Evolutionary conservation across 2,329 filamentous ascomycete species (phyloP), one percentile per base, ranked within the genome.

Genomic region (Alternaria consortialis): DNA sequence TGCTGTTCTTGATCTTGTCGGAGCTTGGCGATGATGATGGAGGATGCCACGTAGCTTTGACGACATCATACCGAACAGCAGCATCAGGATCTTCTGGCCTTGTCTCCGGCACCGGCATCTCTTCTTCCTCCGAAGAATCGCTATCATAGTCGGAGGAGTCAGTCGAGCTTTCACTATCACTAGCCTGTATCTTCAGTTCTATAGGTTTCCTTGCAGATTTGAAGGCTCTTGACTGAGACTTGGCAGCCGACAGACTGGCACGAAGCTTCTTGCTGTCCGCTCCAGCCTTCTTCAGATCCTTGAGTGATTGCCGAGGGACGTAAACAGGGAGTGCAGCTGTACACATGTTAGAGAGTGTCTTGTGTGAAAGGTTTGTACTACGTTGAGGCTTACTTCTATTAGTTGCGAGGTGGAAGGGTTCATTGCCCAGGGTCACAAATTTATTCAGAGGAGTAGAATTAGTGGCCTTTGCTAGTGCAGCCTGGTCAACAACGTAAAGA

Each of bases 41-140:
- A 46, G 85, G 83, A 50, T 81, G 84, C 87, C 87, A 90, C 11
- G 88, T 83, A 31, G 86, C 86, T 72, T 86, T 86, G 57, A 88
- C 84, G 9, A 85, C 82, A 70, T 89, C 86, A 74, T 88, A 89
- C 55, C 83, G 81, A 13, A 83, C 82, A 43, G 82, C 85, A 67
- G 80, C 84, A 61, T 84, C 79, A 5, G 84, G 81, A 46, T 86
- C 84, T 37, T 79, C 81, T 9, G 87, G 84, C 27, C 86, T 81
- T 58, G 78, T 77, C 20, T 79, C 67, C 11, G 87, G 84, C 7
- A 88, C 74, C 23, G 87, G 87, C 15, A 85, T 86, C 15, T 80
- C 85, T 34, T 83, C 81, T 13, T 84, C 81, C 31, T 85, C 83
- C 2, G 84, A 84, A 39, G 86, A 82, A 66, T 77, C 83, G 66